Percentiles rank a stretch among this genome's conserved stretches.
Conservation (phyloP, 2,329 filamentous ascomycete species). For the Ceratocystis huliohia region DNA sequence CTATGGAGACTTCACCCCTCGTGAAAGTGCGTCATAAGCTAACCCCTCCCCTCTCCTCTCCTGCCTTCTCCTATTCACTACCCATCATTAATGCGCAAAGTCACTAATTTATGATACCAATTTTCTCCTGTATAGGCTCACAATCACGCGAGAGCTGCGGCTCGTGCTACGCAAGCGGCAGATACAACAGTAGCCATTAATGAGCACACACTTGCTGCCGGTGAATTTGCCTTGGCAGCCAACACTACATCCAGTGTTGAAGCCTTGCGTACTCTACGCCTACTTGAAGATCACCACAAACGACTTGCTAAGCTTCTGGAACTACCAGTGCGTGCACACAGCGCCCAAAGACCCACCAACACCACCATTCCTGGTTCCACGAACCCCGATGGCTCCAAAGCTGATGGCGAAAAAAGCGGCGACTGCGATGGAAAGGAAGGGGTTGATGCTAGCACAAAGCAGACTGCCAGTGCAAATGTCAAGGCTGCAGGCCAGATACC, state of each 20-base stretch:
- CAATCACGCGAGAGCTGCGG: constrained; percentile 75
- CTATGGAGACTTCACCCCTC: constrained; percentile 58
- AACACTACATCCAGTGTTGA: constrained; percentile 53
- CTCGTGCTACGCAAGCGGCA: constrained; percentile 57
- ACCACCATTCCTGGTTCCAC: constrained; percentile 22
- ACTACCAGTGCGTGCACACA: constrained; percentile 52
- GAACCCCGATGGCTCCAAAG: constrained; percentile 23
- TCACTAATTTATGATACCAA: not conserved
- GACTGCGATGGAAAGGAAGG: constrained; percentile 31
- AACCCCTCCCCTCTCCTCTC: not conserved
- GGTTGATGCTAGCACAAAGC: not conserved
- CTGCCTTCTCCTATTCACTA: not conserved
- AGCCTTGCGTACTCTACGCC: constrained; percentile 68
- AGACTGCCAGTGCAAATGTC: not conserved
- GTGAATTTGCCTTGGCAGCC: constrained; percentile 77
- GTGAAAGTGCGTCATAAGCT: constrained; percentile 40
- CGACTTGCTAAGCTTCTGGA: constrained; percentile 71
- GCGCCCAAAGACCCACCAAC: constrained; percentile 34
- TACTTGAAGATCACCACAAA: constrained; percentile 80
- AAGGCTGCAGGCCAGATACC: constrained; percentile 34
- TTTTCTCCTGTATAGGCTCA: constrained; percentile 48
- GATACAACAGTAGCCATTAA: constrained; percentile 73
- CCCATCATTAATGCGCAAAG: not conserved
- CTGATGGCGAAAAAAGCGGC: constrained; percentile 20
- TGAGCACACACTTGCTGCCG: constrained; percentile 77